Base-by-base conservation (phyloP, 1,139 yeast genomes). In the Pichia inconspicua region DNA sequence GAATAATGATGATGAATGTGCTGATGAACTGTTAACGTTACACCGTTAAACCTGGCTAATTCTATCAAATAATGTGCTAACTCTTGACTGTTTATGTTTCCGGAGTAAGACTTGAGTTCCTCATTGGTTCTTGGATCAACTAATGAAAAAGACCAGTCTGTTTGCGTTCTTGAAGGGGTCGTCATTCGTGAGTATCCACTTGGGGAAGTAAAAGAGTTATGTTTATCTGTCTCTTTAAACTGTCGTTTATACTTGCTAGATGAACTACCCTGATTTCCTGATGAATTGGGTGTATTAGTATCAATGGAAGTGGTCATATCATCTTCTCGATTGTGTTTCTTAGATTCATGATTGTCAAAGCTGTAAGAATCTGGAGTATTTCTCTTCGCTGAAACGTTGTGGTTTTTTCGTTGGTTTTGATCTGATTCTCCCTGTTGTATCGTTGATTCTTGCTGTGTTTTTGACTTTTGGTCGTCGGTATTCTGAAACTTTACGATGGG, bases 1-100 rank as follows among this genome's bases (percentile, higher is more conserved):
- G 73, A 66, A 59, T 79, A 78, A 61, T 78, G 84, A 60, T 83
- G 86, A 59, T 84, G 88, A 46, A 86, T 82, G 65, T 88, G 96
- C 62, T 88, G 96, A 65, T 87, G 95, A 17, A 88, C 78, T 5
- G 88, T 80, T 11, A 88, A 73, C 48, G 78, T 75, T 49, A 85
- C 72, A 31, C 78, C 75, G 55, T 78, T 70, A 41, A 69, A 67
- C 49, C 78, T 78, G 1, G 95, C 95, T 48, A 81, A 74, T 35
- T 77, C 75, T 11, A 84, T 71, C 10, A 84, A 64, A 51, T 73
- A 70, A 46, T 78, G 78, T 0, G 78, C 89, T 19, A 77, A 58
- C 35, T 74, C 79, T 51, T 77, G 75, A 41, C 71, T 69, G 36
- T 69, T 66, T 3, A 83, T 80, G 7, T 64, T 57, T 1, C 88